These are phyloP conservation scores for Yamadazyma sp. DNA, from an alignment of 805 yeast species.

Conservation along the genomic window DNA sequence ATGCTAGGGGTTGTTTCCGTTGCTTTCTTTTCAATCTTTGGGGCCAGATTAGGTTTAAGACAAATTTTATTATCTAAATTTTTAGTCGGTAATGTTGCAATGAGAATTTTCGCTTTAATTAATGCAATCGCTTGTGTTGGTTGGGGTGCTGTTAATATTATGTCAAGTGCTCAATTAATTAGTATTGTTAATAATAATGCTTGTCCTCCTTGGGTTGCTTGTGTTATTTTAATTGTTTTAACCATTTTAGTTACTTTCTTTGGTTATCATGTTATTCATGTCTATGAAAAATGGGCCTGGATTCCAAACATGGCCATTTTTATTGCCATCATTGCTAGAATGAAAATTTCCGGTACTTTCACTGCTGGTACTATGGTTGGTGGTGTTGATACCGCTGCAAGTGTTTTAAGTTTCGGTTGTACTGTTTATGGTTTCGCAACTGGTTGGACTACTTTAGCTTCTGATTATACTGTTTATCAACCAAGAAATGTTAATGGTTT, in stretches of 20 bases:
- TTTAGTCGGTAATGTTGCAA: conserved; percentile 30
- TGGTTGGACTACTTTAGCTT: conserved; percentile 33
- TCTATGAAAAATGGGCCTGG: conserved; percentile 31
- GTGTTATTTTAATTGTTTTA: conserved; percentile 28
- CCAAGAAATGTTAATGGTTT: conserved; percentile 23
- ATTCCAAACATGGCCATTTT: conserved; percentile 28
- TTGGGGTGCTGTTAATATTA: conserved; percentile 32
- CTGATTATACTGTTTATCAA: conserved; percentile 34
- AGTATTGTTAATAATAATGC: conserved; percentile 20
- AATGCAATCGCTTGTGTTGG: conserved; percentile 30
- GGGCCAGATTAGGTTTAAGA: conserved; percentile 39
- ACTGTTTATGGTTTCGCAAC: conserved; percentile 30
- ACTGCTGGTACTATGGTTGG: conserved; percentile 25
- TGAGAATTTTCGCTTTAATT: conserved; percentile 26
- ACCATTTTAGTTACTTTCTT: conserved; percentile 28
- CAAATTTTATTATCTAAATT: conserved; percentile 30
- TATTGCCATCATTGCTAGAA: conserved; percentile 26
- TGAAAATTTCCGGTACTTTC: conserved; percentile 23
- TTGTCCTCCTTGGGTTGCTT: conserved; percentile 34
- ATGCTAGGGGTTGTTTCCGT: conserved; percentile 36
- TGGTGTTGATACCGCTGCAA: conserved; percentile 25
- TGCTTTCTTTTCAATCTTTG: conserved; percentile 36
- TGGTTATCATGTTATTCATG: conserved; percentile 30
- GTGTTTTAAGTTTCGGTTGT: conserved; percentile 26
- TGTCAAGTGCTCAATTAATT: conserved; percentile 29